phyloP scores from a whole-genome alignment of 2,329 filamentous ascomycete genomes.

The Incumbomyces delicatus region DNA sequence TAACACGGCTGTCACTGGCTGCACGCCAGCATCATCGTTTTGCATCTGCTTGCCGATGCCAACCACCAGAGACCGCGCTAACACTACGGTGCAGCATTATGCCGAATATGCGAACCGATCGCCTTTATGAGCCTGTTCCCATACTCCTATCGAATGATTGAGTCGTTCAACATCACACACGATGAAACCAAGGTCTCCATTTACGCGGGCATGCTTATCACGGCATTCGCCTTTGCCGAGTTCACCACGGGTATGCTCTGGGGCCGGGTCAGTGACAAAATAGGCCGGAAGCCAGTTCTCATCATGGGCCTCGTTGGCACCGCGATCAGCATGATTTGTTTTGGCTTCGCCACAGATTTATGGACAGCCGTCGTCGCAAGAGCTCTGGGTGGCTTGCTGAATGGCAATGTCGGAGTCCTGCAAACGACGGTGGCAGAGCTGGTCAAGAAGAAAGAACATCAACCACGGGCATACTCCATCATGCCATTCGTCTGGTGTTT shows the following conservation, averaged over 20 bases:
- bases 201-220: conserved; percentile 93
- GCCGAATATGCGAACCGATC: conserved; percentile 95
- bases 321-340: conserved; percentile 81
- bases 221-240: conserved; percentile 89
- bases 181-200: conserved; percentile 73
- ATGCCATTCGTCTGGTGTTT: conserved; percentile 99
- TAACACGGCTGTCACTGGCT: background rate
- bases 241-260: conserved; percentile 88
- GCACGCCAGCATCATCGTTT: background rate
- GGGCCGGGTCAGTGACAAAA: conserved; percentile 82
- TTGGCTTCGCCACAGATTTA: conserved; percentile 79
- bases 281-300: conserved; percentile 87
- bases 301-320: conserved; percentile 84
- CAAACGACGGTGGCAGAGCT: conserved; percentile 80
- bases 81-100: conserved; percentile 53
- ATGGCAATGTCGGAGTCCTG: conserved; percentile 92
- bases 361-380: conserved; percentile 76
- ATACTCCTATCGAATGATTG: conserved; percentile 96
- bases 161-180: conserved; percentile 76
- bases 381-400: conserved; percentile 80
- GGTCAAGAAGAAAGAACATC: conserved; percentile 84
- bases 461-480: conserved; percentile 88
- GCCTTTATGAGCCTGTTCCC: conserved; percentile 99
- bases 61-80: conserved; percentile 9
- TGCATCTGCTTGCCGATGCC: background rate